A percentile compares a stretch with the other conserved stretches of the same genome.
phyloP scores from a whole-genome alignment of 2,329 filamentous ascomycete species.

The Apiospora hydei region DNA sequence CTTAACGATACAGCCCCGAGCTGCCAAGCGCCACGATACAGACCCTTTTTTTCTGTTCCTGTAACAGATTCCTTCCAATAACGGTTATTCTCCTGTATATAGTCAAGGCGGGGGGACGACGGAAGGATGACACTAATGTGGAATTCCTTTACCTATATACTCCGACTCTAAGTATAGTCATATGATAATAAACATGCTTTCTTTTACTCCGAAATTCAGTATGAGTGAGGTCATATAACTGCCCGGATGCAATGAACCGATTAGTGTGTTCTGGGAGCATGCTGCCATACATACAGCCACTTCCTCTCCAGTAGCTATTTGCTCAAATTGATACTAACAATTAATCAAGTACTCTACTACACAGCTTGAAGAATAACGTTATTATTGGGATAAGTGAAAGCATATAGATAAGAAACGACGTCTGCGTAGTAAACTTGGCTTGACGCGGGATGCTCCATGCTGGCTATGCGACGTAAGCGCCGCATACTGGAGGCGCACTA shows the following conservation, averaged over 20 bases:
- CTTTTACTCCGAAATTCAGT: not conserved
- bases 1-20: not conserved
- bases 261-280: too few species aligned
- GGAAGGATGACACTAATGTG: not conserved
- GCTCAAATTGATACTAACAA: too few species aligned
- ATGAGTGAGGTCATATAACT: too few species aligned
- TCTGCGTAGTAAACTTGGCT: not conserved
- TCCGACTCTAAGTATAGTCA: not conserved
- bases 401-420: too few species aligned
- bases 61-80: not conserved
- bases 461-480: not conserved
- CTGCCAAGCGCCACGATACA: not conserved
- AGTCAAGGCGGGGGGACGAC: not conserved
- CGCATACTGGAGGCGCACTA: not conserved
- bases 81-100: not conserved
- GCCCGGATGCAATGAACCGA: not conserved
- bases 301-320: too few species aligned
- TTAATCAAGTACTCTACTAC: not conserved
- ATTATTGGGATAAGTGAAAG: too few species aligned
- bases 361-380: not conserved
- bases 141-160: not conserved
- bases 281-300: too few species aligned
- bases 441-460: not conserved
- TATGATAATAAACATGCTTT: not conserved
- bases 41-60: not conserved